Base-by-base conservation (phyloP, 495 filamentous ascomycete genomes). In the Cercophora sp. region DNA sequence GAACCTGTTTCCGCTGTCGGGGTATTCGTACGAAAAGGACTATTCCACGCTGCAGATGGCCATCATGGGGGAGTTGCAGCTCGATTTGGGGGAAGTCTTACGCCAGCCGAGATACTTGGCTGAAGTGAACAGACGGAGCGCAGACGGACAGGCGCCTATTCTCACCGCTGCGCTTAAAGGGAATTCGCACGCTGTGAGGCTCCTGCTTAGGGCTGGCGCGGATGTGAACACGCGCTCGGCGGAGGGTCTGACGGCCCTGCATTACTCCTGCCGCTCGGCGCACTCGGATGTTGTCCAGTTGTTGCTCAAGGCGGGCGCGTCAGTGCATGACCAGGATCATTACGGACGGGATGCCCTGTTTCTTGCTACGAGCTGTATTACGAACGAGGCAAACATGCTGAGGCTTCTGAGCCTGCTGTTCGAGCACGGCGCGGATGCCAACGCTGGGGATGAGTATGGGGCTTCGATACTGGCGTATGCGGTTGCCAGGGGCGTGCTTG, bases 141-240 rank as follows among this genome's bases (percentile, higher is more conserved):
- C 32, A 8, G 32, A 63, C 2, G 73, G 72, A 1, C 48, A 63
- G 19, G 78, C 74, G 23, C 70, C 75, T 1, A 35, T 80, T 6
- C 64, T 69, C 32, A 6, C 52, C 53, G 32, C 52, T 41, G 35
- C 42, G 63, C 49, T 29, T 50, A 25, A 37, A 51, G 47, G 57
- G 55, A n/a, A 49, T 20, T 6, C 9, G 11, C 11, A 36, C 4
- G 31, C 47, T 4, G 50, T 48, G 6, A 47, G 29, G 18, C 27
- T 54, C 1, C 26, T 62, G 3, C 8, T 62, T 9, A 32, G 20
- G 0, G 48, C 50, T 6, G 58, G 58, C 8, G 55, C 58, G 9
- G 41, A 54, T 18, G 42, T 57, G 35, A 46, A 53, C 45, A 27
- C 19, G 9, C n/a, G 19, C 4, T 41, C 37, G n/a, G 4, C 10